Evolutionary conservation across 2,329 filamentous ascomycete genomes (phyloP).

Genomic region (Monilinia vaccinii-corymbosi): DNA sequence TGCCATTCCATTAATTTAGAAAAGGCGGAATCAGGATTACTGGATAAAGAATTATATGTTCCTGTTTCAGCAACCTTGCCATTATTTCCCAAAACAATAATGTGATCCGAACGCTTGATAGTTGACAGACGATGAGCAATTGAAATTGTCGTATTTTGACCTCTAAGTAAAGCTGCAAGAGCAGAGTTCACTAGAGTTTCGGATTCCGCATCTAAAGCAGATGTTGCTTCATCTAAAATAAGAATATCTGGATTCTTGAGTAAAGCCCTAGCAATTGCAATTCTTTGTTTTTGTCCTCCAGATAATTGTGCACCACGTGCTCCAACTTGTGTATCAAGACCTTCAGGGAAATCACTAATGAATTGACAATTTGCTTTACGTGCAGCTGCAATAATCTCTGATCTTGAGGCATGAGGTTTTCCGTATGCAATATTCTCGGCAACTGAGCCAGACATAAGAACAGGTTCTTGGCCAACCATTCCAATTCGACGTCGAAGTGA

Average conservation of each 20-base stretch:
- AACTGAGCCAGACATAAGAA: constrained; percentile 78
- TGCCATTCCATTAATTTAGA: constrained; percentile 98
- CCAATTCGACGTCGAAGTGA: constrained; percentile 87
- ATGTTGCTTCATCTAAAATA: constrained; percentile 93
- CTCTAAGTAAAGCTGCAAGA: constrained; percentile 67
- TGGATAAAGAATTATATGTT: constrained; percentile 67
- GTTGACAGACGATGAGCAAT: constrained; percentile 94
- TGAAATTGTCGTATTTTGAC: constrained; percentile 91
- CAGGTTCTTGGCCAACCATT: constrained; percentile 91
- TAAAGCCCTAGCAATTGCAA: constrained; percentile 89
- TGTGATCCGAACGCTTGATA: constrained; percentile 89
- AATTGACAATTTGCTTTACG: constrained; percentile 93
- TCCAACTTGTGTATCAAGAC: constrained; percentile 87
- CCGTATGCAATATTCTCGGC: constrained; percentile 91
- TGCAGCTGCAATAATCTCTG: constrained; percentile 79
- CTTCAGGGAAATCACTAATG: constrained; percentile 92
- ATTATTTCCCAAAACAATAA: constrained; percentile 82
- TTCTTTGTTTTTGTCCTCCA: constrained; percentile 94
- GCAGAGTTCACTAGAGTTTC: constrained; percentile 95
- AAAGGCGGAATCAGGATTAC: constrained; percentile 71
- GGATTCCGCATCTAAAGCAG: constrained; percentile 89
- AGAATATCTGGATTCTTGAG: constrained; percentile 95
- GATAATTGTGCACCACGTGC: constrained; percentile 88
- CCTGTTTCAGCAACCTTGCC: constrained; percentile 88
- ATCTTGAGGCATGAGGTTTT: constrained; percentile 64